phyloP scores from a whole-genome alignment of 1,284 basidiomycete genomes.

The Heliocybe sulcata region DNA sequence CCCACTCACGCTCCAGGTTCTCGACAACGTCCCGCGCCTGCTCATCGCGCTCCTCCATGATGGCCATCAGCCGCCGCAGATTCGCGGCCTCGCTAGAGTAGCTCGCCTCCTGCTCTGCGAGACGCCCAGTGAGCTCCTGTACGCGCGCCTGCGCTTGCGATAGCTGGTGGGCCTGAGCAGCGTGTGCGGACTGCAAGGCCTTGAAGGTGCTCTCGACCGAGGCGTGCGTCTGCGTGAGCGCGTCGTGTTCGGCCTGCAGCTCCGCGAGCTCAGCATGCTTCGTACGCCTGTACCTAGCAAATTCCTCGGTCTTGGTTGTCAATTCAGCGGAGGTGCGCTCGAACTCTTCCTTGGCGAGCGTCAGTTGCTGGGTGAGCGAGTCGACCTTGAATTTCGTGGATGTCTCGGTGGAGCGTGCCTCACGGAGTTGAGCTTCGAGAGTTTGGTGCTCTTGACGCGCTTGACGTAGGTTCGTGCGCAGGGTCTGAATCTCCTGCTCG shows the following conservation, averaged over 20 bases:
- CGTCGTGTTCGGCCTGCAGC: constrained; percentile 68
- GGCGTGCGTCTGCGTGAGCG: constrained; percentile 54
- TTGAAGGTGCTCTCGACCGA: constrained; percentile 60
- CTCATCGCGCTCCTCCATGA: constrained; percentile 81
- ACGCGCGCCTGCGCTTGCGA: constrained; percentile 64
- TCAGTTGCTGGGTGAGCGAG: constrained; percentile 70
- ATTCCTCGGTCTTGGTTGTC: constrained; percentile 61
- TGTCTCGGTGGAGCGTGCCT: constrained; percentile 62
- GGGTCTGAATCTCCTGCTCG: constrained; percentile 65
- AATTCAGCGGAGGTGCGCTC: constrained; percentile 62
- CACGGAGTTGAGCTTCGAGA: constrained; percentile 59
- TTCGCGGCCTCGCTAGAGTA: constrained; percentile 71
- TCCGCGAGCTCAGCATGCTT: constrained; percentile 71
- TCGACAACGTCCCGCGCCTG: constrained; percentile 75
- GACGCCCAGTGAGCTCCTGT: constrained; percentile 62
- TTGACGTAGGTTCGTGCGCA: constrained; percentile 64
- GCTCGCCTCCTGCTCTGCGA: constrained; percentile 74
- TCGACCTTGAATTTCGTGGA: constrained; percentile 79
- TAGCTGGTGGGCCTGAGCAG: constrained; percentile 58
- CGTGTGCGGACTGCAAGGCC: constrained; percentile 62
- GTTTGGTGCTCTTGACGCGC: constrained; percentile 65
- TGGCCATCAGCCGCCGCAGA: constrained; percentile 61
- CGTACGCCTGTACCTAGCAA: constrained; percentile 59
- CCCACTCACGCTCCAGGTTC: constrained; percentile 74
- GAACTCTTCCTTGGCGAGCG: constrained; percentile 64